Conservation (phyloP, 2,329 filamentous ascomycete species). For the Sporothrix schenckii region DNA sequence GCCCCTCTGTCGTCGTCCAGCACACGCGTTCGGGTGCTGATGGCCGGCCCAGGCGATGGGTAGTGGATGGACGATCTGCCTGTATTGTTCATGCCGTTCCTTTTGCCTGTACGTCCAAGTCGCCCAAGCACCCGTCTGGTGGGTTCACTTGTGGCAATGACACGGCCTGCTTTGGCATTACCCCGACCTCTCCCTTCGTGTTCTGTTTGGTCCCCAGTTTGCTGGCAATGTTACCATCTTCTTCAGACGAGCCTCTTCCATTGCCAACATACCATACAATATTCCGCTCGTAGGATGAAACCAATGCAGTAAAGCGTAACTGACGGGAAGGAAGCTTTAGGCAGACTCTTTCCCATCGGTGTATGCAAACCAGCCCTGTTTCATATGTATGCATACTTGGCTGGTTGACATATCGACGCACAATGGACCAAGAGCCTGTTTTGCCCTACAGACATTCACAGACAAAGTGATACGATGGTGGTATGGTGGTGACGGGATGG, state of each 20-base stretch:
- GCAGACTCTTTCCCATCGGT: background rate
- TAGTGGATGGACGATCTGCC: background rate
- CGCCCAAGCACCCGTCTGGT: conserved; percentile 13
- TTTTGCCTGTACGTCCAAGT: background rate
- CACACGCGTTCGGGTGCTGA: background rate
- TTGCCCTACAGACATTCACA: too few species aligned
- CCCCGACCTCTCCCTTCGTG: background rate
- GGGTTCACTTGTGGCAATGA: background rate
- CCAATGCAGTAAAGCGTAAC: conserved; percentile 13
- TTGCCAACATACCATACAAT: background rate
- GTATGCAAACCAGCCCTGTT: background rate
- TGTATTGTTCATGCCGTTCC: conserved; percentile 19
- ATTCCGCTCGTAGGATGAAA: conserved; percentile 20
- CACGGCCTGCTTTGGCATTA: background rate
- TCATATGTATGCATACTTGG: conserved; percentile 7
- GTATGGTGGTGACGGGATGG: background rate
- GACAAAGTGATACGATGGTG: too few species aligned
- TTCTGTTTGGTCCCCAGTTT: background rate
- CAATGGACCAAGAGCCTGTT: background rate
- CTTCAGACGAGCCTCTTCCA: background rate
- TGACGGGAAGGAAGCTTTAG: background rate
- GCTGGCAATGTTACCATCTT: background rate
- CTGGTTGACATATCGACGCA: background rate
- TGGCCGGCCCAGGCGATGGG: background rate
- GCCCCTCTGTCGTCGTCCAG: background rate